Evolutionary conservation across 345 rosid species (phyloP).

Genomic region (Citrus sp.): DNA sequence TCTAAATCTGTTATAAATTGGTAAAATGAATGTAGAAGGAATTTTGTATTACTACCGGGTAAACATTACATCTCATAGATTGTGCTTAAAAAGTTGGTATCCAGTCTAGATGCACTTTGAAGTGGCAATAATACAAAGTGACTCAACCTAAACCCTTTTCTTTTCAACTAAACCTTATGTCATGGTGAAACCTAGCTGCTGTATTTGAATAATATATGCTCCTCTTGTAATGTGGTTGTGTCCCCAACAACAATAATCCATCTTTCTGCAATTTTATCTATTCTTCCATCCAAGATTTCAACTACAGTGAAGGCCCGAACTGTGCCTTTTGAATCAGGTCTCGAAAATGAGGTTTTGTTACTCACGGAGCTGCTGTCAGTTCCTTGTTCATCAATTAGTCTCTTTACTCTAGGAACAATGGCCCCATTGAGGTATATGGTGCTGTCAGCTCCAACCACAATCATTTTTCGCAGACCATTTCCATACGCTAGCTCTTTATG

Average conservation of each 20-base stretch:
- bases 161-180: not conserved
- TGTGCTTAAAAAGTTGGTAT: not conserved
- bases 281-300: constrained; percentile 54
- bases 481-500: constrained; percentile 68
- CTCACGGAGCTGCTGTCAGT: constrained; percentile 3
- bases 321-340: constrained; percentile 36
- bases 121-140: not conserved
- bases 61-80: not conserved
- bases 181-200: not conserved
- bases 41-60: not conserved
- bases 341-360: constrained; percentile 4
- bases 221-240: constrained; percentile 40
- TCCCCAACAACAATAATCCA: constrained; percentile 68
- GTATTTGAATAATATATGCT: constrained; percentile 41
- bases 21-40: not conserved
- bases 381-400: constrained; percentile 14
- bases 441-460: constrained; percentile 44
- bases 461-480: constrained; percentile 69
- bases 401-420: constrained; percentile 67
- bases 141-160: not conserved
- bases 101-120: not conserved
- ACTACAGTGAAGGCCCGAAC: constrained; percentile 63
- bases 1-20: not conserved
- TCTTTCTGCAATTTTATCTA: constrained; percentile 57
- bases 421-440: constrained; percentile 76